Evolutionary conservation across 805 yeast species (phyloP).

Genomic region (Lachancea quebecensis): DNA sequence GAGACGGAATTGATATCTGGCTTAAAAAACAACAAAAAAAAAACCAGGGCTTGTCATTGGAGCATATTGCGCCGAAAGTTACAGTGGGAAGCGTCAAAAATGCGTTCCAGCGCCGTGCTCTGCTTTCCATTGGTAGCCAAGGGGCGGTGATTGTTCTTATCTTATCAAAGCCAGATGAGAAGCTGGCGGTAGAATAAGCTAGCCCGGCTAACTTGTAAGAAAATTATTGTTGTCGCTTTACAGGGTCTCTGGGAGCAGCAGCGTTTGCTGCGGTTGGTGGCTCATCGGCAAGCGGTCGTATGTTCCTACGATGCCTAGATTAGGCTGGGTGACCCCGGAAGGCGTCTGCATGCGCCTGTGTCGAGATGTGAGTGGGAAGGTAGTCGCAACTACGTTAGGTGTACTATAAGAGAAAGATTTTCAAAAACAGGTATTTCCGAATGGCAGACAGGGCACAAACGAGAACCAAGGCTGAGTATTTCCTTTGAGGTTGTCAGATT

Average conservation of each 20-base stretch:
- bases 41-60: neutral
- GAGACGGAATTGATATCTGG: neutral
- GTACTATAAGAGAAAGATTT: too few species aligned
- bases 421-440: neutral
- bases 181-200: neutral
- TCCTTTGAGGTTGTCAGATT: neutral
- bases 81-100: neutral
- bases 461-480: neutral
- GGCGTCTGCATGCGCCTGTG: too few species aligned
- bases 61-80: too few species aligned
- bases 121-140: neutral
- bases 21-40: neutral
- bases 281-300: neutral
- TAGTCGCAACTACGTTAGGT: too few species aligned
- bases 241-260: neutral
- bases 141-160: neutral
- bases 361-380: too few species aligned
- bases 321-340: neutral
- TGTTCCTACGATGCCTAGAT: neutral
- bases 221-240: neutral
- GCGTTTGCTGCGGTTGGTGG: neutral
- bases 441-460: neutral
- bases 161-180: neutral
- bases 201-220: neutral
- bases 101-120: neutral